Conservation (phyloP, 352 stramenopile species). For the Elongisporangium prolatum region DNA sequence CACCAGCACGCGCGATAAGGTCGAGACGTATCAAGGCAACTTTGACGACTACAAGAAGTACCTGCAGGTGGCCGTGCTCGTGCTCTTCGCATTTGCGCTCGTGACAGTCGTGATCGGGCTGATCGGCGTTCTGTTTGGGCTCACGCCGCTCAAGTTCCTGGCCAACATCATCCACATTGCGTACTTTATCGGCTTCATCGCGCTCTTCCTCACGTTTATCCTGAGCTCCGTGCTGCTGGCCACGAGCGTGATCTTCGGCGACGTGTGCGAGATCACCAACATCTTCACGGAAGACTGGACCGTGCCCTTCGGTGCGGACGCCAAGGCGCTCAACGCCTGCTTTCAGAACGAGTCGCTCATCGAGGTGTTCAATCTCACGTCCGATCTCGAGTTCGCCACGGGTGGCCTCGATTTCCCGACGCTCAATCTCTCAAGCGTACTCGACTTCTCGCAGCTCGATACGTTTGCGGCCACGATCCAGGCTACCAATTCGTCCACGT, state of each 20-base stretch:
- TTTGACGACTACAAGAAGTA: constrained; percentile 40
- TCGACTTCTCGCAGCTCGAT: constrained; percentile 45
- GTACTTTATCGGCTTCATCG: constrained; percentile 66
- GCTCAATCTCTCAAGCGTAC: constrained; percentile 22
- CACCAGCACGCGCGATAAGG: constrained; percentile 23
- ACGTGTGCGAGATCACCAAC: constrained; percentile 49
- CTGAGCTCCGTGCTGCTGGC: constrained; percentile 49
- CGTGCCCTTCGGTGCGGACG: constrained; percentile 33
- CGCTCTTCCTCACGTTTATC: constrained; percentile 58
- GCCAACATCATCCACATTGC: constrained; percentile 72
- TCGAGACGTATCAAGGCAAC: constrained; percentile 16
- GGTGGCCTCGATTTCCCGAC: constrained; percentile 51
- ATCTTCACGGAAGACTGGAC: constrained; percentile 57
- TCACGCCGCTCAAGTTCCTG: constrained; percentile 53
- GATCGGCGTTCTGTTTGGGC: constrained; percentile 59
- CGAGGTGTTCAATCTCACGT: constrained; percentile 49
- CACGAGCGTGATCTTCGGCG: constrained; percentile 48
- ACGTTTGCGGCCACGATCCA: constrained; percentile 22
- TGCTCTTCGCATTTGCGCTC: constrained; percentile 47
- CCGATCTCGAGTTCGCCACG: constrained; percentile 50
- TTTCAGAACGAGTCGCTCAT: constrained; percentile 61
- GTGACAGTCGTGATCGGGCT: constrained; percentile 49
- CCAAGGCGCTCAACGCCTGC: constrained; percentile 49
- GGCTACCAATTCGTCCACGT: constrained; percentile 14
- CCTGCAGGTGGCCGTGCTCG: constrained; percentile 38